Evolutionary conservation across 768 basidiomycete species (phyloP), one percentile per base, ranked within the genome.

Genomic region (Lentinula guzmanii): DNA sequence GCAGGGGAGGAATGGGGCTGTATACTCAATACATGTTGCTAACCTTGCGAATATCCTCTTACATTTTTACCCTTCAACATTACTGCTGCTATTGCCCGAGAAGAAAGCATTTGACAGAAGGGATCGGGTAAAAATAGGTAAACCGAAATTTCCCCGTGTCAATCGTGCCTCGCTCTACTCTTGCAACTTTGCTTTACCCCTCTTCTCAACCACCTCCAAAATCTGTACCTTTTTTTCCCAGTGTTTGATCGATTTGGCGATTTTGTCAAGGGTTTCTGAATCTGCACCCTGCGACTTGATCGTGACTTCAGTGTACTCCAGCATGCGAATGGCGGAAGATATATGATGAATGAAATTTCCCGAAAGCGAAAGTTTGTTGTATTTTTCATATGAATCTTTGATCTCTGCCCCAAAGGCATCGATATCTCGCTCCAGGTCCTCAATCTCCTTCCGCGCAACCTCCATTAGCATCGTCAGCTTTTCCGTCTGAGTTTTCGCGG

Each of bases 261-360:
- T 61, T 18, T 21, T 56, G 18, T 24, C 41, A 8, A 60, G 34
- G 7, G 48, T 37, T 1, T 65, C 48, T 5, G 8, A 5, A 37
- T 61, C 61, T 18, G 42, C 37, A 7, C 48, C 54, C 24, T 39
- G 37, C 37, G 13, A 60, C 55, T 15, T 53, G 39, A 52, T 60
- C 56, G 3, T 55, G 39, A 16, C 33, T 7, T 62, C 45, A 42
- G 60, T 52, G n/a, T 59, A 16, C 45, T 62, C 46, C 24, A 67
- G 52, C 8, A 67, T 42, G 9, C 13, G 15, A 52, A 64, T 63
- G 1, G 61, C 35, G 33, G 63, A 59, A 24, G 15, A 52, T 10
- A 52, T 5, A 4, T 60, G 55, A 9, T 53, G 63, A 6, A 63
- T 39, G 52, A 65, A 67, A 52, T 62, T 67, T 21, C 63, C 65